Evolutionary conservation across 2,329 filamentous ascomycete species (phyloP), one percentile per base, ranked within the genome.

Genomic region (Eutypa lata): DNA sequence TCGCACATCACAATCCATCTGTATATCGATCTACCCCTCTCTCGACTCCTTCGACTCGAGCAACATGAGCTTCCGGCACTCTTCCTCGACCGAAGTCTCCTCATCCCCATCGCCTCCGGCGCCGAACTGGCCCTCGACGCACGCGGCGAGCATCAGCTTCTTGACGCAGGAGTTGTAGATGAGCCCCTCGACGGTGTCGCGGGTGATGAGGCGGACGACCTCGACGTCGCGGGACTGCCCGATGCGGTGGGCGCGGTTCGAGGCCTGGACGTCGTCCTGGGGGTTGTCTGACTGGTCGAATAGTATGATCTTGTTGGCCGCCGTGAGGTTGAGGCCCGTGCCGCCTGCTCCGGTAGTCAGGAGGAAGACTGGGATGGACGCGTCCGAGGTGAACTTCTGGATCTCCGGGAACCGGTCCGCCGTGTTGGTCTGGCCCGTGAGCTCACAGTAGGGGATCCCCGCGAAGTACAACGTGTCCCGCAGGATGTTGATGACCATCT

Each of bases 231-330:
- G 80, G 28, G 83, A 92, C 75, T 99, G 94, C 0, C 94, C 94
- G 8, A 99, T 90, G 14, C 94, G 88, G 72, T 99, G 94, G 0
- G 94, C 94, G 18, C 94, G 87, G 69, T 99, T 97, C 76, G 97
- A 94, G 0, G 94, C 94, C 70, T 99, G 94, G n/a, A 96, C 86
- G 67, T 99, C 94, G 61, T 97, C 93, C 68, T 99, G 94, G 0
- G 94, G 94, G 63, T 99, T 99, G 74, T 97, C 96, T n/a, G 87
- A 90, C 58, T 89, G 89, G 71, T 99, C 94, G 68, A 97, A 97
- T 65, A 99, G 94, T 71, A 99, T 84, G 61, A 99, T 93, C 73
- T 97, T 97, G 76, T 97, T 97, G 4, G 94, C 94, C 35, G 89
- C 90, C 7, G 93, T 94, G 51, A 99, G 75, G 71, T 99, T 99